Percentiles rank a stretch among this genome's conserved stretches.
phyloP scores from a whole-genome alignment of 2,329 filamentous ascomycete species.

The Aspergillus ruber region DNA sequence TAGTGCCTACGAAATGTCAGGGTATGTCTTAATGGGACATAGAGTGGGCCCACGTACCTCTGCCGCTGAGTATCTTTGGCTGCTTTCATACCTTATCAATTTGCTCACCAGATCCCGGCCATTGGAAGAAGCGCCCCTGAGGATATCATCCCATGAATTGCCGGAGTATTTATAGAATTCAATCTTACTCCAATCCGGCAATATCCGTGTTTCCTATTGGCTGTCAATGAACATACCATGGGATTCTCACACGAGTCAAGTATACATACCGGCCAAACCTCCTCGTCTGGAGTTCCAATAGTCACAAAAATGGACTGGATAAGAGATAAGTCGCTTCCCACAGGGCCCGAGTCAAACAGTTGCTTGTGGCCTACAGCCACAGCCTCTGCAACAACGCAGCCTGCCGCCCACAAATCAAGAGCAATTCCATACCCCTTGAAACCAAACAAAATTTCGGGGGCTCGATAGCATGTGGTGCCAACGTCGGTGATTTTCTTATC shows the following conservation, averaged over 20 bases:
- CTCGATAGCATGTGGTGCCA: slow-evolving; percentile 83
- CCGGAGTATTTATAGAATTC: slow-evolving; percentile 69
- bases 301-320: slow-evolving; percentile 91
- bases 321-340: slow-evolving; percentile 85
- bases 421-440: slow-evolving; percentile 62
- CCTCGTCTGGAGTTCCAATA: slow-evolving; percentile 74
- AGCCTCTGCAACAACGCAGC: slow-evolving; percentile 76
- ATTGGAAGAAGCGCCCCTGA: slow-evolving; percentile 54
- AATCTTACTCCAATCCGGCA: slow-evolving; percentile 83
- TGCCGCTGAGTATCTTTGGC: slow-evolving; percentile 59
- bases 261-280: slow-evolving; percentile 67
- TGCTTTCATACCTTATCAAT: slow-evolving; percentile 67
- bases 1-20: slow-evolving; percentile 27
- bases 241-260: background rate
- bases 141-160: slow-evolving; percentile 61
- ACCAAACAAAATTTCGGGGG: slow-evolving; percentile 86
- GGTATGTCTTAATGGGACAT: slow-evolving; percentile 1
- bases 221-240: too few relatives aligned
- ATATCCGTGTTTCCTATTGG: slow-evolving; percentile 36
- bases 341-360: slow-evolving; percentile 79
- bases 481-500: slow-evolving; percentile 80
- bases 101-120: slow-evolving; percentile 60
- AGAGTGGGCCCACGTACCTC: slow-evolving; percentile 41
- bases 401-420: slow-evolving; percentile 85
- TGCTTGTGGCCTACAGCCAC: slow-evolving; percentile 50